These are phyloP conservation scores for Sporothrix curviconia DNA, from an alignment of 2,329 filamentous ascomycete species.

Conservation along the genomic window DNA sequence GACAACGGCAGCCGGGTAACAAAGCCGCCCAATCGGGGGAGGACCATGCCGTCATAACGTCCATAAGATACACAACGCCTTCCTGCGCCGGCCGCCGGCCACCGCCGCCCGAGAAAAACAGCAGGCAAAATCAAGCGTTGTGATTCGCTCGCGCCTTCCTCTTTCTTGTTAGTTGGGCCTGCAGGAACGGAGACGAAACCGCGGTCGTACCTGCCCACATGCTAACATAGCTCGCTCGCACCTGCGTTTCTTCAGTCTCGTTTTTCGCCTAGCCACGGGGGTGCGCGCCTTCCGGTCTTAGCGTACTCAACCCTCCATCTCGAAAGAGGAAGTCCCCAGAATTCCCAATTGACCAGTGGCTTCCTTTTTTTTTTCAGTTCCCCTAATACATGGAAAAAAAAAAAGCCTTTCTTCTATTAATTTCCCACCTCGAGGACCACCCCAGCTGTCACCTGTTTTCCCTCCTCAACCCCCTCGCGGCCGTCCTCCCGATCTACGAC, in stretches of 20 bases:
- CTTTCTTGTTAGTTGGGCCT: background rate
- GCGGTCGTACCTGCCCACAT: background rate
- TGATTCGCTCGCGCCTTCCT: conserved; percentile 7
- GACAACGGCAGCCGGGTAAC: background rate
- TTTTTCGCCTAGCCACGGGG: background rate
- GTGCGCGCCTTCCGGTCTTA: conserved; percentile 7
- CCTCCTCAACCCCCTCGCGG: background rate
- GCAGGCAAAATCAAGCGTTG: background rate
- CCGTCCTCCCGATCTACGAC: background rate
- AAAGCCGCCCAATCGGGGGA: background rate
- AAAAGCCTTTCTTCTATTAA: conserved; percentile 7
- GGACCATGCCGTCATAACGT: too few relatives aligned
- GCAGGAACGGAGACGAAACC: background rate
- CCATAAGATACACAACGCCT: background rate
- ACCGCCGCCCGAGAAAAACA: too few relatives aligned
- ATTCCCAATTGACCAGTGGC: background rate
- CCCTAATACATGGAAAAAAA: too few relatives aligned
- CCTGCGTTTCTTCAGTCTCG: background rate
- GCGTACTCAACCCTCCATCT: conserved; percentile 11
- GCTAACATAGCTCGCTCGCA: background rate
- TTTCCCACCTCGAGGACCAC: background rate
- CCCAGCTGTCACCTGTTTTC: background rate
- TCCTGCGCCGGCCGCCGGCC: conserved; percentile 1
- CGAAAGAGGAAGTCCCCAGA: conserved; percentile 4
- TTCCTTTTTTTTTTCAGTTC: background rate